Percentiles rank a stretch among this genome's conserved stretches.
Evolutionary conservation across 2,329 filamentous ascomycete species (phyloP).

Genomic region (Conoideocrella luteorostrata): DNA sequence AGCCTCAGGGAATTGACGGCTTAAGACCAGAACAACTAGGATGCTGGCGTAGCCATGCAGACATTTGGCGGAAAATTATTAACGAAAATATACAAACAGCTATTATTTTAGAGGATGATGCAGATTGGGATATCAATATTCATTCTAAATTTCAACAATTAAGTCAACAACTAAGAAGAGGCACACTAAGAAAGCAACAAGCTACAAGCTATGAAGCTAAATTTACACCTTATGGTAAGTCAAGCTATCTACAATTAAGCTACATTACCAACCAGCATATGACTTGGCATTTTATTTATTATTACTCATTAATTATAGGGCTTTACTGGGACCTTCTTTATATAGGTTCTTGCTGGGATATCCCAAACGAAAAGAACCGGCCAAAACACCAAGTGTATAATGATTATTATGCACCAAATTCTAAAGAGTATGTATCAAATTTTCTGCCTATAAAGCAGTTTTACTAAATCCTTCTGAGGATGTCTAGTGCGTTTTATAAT

Average conservation of each 20-base stretch:
- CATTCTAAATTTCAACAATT: conserved; percentile 2
- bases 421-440: background rate
- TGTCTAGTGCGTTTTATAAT: background rate
- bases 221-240: conserved; percentile 4
- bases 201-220: background rate
- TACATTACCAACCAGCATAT: no score
- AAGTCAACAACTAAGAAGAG: background rate
- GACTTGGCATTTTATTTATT: no score
- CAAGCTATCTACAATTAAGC: no score
- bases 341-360: conserved; percentile 5
- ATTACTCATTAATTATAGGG: background rate
- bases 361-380: background rate
- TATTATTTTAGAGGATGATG: conserved; percentile 5
- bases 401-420: conserved; percentile 1
- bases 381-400: conserved; percentile 2
- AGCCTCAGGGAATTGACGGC: background rate
- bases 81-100: conserved; percentile 2
- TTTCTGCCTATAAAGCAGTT: background rate
- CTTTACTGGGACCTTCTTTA: conserved; percentile 5
- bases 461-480: background rate
- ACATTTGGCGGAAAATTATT: conserved; percentile 2
- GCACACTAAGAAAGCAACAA: background rate
- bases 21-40: background rate
- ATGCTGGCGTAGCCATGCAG: conserved; percentile 5
- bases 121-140: conserved; percentile 3